These are phyloP conservation scores for Diaporthe citriasiana DNA, from an alignment of 2,329 filamentous ascomycete species.

Conservation along the genomic window DNA sequence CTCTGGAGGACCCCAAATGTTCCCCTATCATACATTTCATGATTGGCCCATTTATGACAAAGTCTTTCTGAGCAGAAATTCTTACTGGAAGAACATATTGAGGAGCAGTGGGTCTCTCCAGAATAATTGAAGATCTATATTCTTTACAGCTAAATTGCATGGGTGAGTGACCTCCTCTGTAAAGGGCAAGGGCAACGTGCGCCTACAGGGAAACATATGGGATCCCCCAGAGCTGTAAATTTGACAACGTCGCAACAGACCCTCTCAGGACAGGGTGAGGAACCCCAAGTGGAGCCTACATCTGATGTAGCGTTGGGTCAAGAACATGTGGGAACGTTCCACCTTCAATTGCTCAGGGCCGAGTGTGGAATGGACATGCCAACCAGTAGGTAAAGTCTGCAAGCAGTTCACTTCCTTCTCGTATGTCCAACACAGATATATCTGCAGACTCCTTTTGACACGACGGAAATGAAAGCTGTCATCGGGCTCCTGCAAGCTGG, in stretches of 20 bases:
- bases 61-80: too few species aligned
- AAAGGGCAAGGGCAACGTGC: too few species aligned
- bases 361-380: background rate
- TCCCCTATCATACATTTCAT: too few species aligned
- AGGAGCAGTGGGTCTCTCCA: too few species aligned
- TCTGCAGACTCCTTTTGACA: background rate
- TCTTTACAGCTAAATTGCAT: too few species aligned
- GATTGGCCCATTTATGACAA: too few species aligned
- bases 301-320: background rate
- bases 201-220: too few species aligned
- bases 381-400: background rate
- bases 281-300: background rate
- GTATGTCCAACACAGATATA: background rate
- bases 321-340: slow-evolving; percentile 11
- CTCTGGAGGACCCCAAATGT: too few species aligned
- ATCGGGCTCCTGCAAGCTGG: background rate
- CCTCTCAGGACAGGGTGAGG: background rate
- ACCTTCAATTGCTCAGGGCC: background rate
- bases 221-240: too few species aligned
- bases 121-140: too few species aligned
- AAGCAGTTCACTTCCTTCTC: background rate
- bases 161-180: too few species aligned
- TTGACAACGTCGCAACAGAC: slow-evolving; percentile 16
- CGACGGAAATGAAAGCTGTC: background rate
- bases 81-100: too few species aligned